Conservation (phyloP, 768 basidiomycete genomes). For the Boletus bicolor region DNA sequence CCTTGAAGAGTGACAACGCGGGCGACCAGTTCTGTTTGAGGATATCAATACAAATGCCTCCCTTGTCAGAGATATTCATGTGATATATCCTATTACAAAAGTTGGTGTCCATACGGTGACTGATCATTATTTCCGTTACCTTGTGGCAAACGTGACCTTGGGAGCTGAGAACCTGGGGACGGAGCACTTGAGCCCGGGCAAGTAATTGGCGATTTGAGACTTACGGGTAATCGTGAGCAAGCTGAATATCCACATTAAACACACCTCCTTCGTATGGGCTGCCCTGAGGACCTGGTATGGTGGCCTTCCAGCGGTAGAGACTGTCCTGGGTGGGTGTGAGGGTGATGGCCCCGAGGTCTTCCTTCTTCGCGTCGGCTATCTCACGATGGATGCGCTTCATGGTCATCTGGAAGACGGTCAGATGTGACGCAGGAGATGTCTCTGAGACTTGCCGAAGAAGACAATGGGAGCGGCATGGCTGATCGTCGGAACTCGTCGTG, state of each 20-base stretch:
- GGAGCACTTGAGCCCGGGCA: neutral
- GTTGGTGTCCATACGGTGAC: neutral
- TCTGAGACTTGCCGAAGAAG: constrained; percentile 22
- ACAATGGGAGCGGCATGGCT: constrained; percentile 27
- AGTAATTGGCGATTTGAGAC: constrained; percentile 2
- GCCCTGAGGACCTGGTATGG: constrained; percentile 79
- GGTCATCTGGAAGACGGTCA: constrained; percentile 45
- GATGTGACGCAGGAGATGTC: neutral
- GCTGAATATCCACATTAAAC: constrained; percentile 62
- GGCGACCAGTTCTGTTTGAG: constrained; percentile 95
- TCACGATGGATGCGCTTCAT: constrained; percentile 83
- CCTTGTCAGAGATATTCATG: constrained; percentile 83
- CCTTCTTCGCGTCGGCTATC: constrained; percentile 75
- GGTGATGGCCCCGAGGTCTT: constrained; percentile 72
- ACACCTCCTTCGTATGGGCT: constrained; percentile 80
- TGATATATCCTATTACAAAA: constrained; percentile 68
- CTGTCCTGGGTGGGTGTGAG: constrained; percentile 64
- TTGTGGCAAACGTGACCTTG: constrained; percentile 68
- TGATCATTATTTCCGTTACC: constrained; percentile 36
- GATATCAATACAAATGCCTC: constrained; percentile 83
- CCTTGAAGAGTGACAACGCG: constrained; percentile 90
- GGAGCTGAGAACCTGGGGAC: constrained; percentile 70
- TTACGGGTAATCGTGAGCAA: constrained; percentile 78
- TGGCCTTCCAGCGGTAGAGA: constrained; percentile 71
- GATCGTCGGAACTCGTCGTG: neutral